Evolutionary conservation across 805 yeast species (phyloP).

Genomic region (Candida maesae): DNA sequence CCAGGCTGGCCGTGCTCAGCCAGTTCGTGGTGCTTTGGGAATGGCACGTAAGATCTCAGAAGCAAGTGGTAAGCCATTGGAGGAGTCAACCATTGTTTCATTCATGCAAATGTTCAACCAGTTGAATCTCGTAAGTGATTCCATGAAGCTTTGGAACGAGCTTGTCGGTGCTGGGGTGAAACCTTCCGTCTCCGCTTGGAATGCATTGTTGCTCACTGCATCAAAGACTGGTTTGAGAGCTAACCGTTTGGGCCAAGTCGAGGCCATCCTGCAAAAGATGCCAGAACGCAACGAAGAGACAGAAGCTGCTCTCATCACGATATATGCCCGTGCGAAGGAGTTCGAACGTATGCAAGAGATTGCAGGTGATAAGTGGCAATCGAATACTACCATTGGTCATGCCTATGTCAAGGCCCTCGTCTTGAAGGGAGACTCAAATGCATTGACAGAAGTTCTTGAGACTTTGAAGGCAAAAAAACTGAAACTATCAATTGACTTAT

Average conservation of each 20-base stretch:
- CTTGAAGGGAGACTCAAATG: slow-evolving; percentile 10
- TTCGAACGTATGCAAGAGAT: slow-evolving; percentile 35
- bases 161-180: slow-evolving; percentile 36
- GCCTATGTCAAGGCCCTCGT: slow-evolving; percentile 23
- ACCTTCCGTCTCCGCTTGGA: slow-evolving; percentile 55
- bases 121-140: slow-evolving; percentile 32
- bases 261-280: slow-evolving; percentile 33
- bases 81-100: slow-evolving; percentile 37
- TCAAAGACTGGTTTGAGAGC: slow-evolving; percentile 26
- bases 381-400: slow-evolving; percentile 27
- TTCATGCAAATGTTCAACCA: slow-evolving; percentile 45
- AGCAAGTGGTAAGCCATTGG: slow-evolving; percentile 31
- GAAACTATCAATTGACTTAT: slow-evolving; percentile 43
- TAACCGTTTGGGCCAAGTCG: slow-evolving; percentile 35
- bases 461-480: slow-evolving; percentile 28
- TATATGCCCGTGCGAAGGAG: slow-evolving; percentile 43
- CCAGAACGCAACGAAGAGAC: slow-evolving; percentile 45
- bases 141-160: slow-evolving; percentile 47
- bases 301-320: slow-evolving; percentile 43
- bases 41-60: slow-evolving; percentile 23
- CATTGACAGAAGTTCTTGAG: slow-evolving; percentile 9
- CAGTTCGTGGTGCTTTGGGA: slow-evolving; percentile 17
- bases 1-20: slow-evolving; percentile 10
- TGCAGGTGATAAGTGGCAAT: slow-evolving; percentile 30
- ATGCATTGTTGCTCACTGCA: slow-evolving; percentile 49